A percentile compares a stretch with the other conserved stretches of the same genome.
phyloP scores from a whole-genome alignment of 2,329 filamentous ascomycete genomes.

The Ophiostoma perfectum region DNA sequence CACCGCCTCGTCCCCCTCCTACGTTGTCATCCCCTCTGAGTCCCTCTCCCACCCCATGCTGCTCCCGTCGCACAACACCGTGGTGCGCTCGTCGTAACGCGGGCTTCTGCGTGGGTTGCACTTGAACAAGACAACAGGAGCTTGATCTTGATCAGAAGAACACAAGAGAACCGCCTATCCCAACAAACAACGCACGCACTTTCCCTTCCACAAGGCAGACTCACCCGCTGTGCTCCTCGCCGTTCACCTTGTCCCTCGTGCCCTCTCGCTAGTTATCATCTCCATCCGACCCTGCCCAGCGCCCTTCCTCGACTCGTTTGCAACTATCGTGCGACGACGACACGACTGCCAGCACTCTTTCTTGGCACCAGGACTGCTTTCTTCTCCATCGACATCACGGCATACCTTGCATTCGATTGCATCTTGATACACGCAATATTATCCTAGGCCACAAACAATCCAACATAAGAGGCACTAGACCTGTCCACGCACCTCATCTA shows the following conservation, averaged over 20 bases:
- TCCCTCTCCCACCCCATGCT: constrained; percentile 22
- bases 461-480: not conserved
- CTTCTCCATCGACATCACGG: not conserved
- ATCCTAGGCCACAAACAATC: too few species aligned
- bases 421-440: too few species aligned
- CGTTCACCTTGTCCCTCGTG: not conserved
- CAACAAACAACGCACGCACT: constrained; percentile 14
- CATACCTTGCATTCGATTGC: too few species aligned
- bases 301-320: not conserved
- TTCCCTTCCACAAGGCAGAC: not conserved
- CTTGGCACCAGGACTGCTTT: not conserved
- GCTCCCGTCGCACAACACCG: constrained; percentile 22
- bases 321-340: not conserved
- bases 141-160: not conserved
- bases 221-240: not conserved
- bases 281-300: not conserved
- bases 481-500: not conserved
- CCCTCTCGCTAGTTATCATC: not conserved
- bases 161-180: not conserved
- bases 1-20: not conserved
- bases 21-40: not conserved
- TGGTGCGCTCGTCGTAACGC: constrained; percentile 25
- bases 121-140: not conserved
- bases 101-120: constrained; percentile 21
- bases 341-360: not conserved